Conservation (phyloP, 441 rosid species). For the Dalechampia spathulata region DNA sequence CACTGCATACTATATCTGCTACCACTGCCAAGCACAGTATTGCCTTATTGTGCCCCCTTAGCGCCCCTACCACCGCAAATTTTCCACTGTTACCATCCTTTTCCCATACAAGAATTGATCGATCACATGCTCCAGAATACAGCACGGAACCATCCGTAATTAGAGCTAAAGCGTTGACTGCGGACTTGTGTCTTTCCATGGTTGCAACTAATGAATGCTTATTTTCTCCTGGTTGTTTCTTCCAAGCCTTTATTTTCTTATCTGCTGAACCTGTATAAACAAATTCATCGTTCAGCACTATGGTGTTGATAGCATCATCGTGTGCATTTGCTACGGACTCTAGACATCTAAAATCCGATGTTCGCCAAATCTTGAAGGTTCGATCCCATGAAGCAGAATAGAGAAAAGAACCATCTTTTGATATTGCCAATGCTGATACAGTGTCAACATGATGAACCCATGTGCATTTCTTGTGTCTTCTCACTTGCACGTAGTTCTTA, state of each 20-base stretch:
- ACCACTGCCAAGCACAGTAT: conserved; percentile 59
- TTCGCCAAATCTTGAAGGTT: conserved; percentile 81
- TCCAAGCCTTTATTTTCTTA: conserved; percentile 72
- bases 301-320: conserved; percentile 77
- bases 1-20: conserved; percentile 60
- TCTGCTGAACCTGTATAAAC: conserved; percentile 89
- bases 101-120: conserved; percentile 69
- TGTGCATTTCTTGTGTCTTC: conserved; percentile 64
- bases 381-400: conserved; percentile 95
- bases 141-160: conserved; percentile 43
- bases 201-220: conserved; percentile 45
- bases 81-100: conserved; percentile 25
- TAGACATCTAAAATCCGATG: conserved; percentile 69
- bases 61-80: conserved; percentile 41
- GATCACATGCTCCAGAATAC: conserved; percentile 65
- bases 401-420: conserved; percentile 56
- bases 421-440: conserved; percentile 70
- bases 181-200: conserved; percentile 65
- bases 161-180: conserved; percentile 70
- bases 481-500: conserved; percentile 58
- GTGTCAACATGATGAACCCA: conserved; percentile 88
- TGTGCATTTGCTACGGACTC: conserved; percentile 74
- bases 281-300: conserved; percentile 52
- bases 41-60: conserved; percentile 68
- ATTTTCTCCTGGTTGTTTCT: conserved; percentile 34